These are phyloP conservation scores for Phaffia rhodozyma DNA, from an alignment of 1,284 basidiomycete species.

Conservation along the genomic window DNA sequence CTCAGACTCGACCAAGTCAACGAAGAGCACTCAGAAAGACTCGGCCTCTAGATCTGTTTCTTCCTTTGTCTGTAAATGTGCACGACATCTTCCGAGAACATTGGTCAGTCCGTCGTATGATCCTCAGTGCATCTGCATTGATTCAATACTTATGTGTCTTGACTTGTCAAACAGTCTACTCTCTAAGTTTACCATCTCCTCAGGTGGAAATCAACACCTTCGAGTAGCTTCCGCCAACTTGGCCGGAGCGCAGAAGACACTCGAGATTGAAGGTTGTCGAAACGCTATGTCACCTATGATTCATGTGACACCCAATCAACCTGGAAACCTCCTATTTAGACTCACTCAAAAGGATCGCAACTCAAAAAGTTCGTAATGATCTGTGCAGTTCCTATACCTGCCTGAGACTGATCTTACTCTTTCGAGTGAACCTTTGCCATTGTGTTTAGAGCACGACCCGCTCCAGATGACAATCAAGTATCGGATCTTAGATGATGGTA, in stretches of 20 bases:
- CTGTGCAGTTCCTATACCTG: not conserved
- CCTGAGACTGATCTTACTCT: not conserved
- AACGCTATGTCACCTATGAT: not conserved
- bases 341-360: too few species aligned
- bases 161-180: conserved; percentile 26
- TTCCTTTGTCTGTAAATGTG: conserved; percentile 37
- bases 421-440: not conserved
- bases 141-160: not conserved
- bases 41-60: conserved; percentile 26
- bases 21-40: conserved; percentile 15
- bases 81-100: conserved; percentile 37
- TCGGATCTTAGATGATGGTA: conserved; percentile 9
- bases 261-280: conserved; percentile 19
- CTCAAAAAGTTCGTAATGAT: not conserved
- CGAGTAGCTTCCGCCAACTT: conserved; percentile 25
- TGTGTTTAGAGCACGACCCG: conserved; percentile 5
- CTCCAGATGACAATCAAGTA: conserved; percentile 12
- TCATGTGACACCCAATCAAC: too few species aligned
- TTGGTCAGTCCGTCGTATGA: conserved; percentile 23
- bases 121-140: not conserved
- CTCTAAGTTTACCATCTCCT: conserved; percentile 35
- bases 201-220: conserved; percentile 31
- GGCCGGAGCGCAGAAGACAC: conserved; percentile 21
- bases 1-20: not conserved
- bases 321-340: too few species aligned